Percentiles rank a stretch among this genome's conserved stretches.
Conservation (phyloP, 345 rosid species). For the Streptanthus diversifolius region DNA sequence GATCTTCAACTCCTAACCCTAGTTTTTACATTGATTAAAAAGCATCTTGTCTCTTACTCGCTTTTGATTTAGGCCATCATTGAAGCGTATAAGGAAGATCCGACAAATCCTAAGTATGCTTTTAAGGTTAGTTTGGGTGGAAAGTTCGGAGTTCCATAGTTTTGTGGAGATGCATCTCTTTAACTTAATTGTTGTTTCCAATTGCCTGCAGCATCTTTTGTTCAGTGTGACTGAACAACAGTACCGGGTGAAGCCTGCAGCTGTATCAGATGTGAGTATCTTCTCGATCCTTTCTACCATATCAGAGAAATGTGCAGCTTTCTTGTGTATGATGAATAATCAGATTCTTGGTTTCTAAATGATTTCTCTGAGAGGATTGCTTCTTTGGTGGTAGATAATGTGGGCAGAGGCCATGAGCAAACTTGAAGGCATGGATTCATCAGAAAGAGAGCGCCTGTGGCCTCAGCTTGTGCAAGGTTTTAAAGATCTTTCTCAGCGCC, state of each 20-base stretch:
- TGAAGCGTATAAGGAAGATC: slow-evolving; percentile 93
- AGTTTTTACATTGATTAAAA: neutral
- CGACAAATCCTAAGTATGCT: slow-evolving; percentile 75
- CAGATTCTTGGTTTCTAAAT: neutral
- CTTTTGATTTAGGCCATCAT: slow-evolving; percentile 62
- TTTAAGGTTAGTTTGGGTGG: slow-evolving; percentile 59
- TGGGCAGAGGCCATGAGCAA: slow-evolving; percentile 97
- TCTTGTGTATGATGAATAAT: neutral
- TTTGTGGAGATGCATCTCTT: neutral
- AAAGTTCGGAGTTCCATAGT: neutral
- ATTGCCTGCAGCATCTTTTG: slow-evolving; percentile 67
- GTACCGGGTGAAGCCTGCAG: slow-evolving; percentile 73
- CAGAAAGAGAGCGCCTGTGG: slow-evolving; percentile 91
- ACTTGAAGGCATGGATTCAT: slow-evolving; percentile 91
- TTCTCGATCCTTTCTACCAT: neutral
- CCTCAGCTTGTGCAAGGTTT: slow-evolving; percentile 98
- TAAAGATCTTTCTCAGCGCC: slow-evolving; percentile 88
- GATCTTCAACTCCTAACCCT: slow-evolving; percentile 11
- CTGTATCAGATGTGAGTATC: slow-evolving; percentile 85
- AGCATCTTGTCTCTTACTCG: neutral
- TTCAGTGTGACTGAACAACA: slow-evolving; percentile 85
- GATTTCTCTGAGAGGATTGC: slow-evolving; percentile 11
- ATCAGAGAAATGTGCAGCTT: slow-evolving; percentile 2
- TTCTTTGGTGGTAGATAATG: slow-evolving; percentile 68
- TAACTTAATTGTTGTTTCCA: neutral